Evolutionary conservation across 2,329 filamentous ascomycete genomes (phyloP), one percentile per base, ranked within the genome.

Genomic region (Fonsecaea multimorphosa): DNA sequence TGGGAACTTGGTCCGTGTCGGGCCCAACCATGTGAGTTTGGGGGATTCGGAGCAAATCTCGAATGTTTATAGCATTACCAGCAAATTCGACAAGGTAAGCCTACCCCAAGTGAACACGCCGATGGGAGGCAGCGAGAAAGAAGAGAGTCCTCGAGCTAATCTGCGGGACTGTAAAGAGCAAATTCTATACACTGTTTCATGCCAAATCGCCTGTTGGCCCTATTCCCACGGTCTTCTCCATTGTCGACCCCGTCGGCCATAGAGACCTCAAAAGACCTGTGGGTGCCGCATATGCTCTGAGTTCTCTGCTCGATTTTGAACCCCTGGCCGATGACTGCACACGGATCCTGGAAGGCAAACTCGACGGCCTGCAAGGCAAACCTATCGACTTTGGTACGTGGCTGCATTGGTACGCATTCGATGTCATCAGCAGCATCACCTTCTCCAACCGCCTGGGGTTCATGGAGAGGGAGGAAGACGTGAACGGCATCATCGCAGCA

Each of bases 211-310:
- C 61, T 8, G 32, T 53, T n/a, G 74, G 74, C 2, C 73, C 68
- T 16, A 67, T 73, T 3, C 70, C 73, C n/a, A 73, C 71, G 38
- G 73, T 80, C n/a, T 80, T 81, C 66, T 78, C 75, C 7, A 75
- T 76, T 0, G 73, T 74, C 6, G 78, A 81, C 54, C 79, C 82
- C 49, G 69, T 66, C 0, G 76, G 76, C 19, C 81, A 83, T 66
- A 76, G 77, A 8, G 73, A 70, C 7, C 77, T 80, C 5, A 80
- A 79, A 55, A 74, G 77, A 14, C 74, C 76, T 0, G 74, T 81
- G 6, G 76, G 79, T 0, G 72, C 72, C 24, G 74, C 77, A 0
- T 82, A 81, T 64, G 75, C 78, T 1, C 75, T 82, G 73, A 78
- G 72, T 14, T 79, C 75, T 0, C 63, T 82, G 7, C 73, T 80